Evolutionary conservation across 768 basidiomycete genomes (phyloP).

Genomic region (Suillus alpinus): DNA sequence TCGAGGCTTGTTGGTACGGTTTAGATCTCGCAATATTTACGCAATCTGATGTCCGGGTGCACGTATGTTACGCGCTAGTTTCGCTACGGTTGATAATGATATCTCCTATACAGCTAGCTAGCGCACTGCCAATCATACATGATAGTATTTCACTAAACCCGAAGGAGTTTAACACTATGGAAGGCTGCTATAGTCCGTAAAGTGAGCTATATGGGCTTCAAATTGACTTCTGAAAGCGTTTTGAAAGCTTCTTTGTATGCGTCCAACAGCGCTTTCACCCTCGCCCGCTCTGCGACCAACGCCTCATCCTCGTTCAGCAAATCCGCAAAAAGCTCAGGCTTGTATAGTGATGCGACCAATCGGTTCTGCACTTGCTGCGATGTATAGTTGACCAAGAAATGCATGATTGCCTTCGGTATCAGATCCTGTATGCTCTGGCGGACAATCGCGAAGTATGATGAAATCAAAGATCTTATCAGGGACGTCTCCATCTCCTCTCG

Average conservation of each 20-base stretch:
- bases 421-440: conserved; percentile 97
- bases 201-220: conserved; percentile 53
- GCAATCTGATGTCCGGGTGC: background rate
- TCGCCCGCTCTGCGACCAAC: conserved; percentile 86
- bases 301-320: conserved; percentile 95
- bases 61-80: background rate
- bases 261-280: conserved; percentile 92
- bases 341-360: conserved; percentile 91
- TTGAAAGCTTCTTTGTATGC: conserved; percentile 96
- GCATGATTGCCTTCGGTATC: conserved; percentile 98
- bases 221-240: conserved; percentile 76
- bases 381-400: conserved; percentile 95
- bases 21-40: conserved; percentile 20
- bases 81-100: background rate
- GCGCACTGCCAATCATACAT: background rate
- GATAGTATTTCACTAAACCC: background rate
- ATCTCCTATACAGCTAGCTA: background rate
- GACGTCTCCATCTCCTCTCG: conserved; percentile 97
- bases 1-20: conserved; percentile 18
- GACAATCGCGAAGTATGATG: conserved; percentile 93
- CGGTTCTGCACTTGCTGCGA: conserved; percentile 96
- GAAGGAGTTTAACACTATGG: background rate
- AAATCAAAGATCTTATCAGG: conserved; percentile 91
- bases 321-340: conserved; percentile 88
- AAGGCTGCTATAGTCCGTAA: background rate